Evolutionary conservation across 75 land plant genomes (phyloP).

Genomic region (Azolla pinnata): DNA sequence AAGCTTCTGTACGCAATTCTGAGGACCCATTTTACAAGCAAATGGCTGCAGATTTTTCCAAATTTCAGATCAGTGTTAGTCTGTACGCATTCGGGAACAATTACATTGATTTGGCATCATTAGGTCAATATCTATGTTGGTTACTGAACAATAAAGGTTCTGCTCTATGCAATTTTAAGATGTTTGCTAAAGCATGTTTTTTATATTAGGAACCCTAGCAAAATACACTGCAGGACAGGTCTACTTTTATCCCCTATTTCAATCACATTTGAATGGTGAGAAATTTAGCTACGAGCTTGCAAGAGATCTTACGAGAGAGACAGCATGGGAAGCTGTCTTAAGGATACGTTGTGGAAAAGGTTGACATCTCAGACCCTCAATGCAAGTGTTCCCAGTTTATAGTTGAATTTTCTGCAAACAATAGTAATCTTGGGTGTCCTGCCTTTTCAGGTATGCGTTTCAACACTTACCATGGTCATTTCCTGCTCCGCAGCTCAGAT

Average conservation of each 20-base stretch:
- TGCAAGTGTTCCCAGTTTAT: no score
- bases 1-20: constrained; percentile 53
- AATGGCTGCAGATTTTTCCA: constrained; percentile 96
- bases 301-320: constrained; percentile 90
- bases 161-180: constrained; percentile 6
- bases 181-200: neutral
- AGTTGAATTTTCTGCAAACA: no score
- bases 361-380: no score
- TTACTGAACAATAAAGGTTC: no score
- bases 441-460: constrained; percentile 62
- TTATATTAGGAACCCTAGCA: constrained; percentile 63
- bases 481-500: constrained; percentile 91
- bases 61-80: constrained; percentile 83
- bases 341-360: constrained; percentile 98
- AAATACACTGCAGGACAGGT: constrained; percentile 98
- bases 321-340: constrained; percentile 99
- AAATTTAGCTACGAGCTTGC: constrained; percentile 72
- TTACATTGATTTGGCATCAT: constrained; percentile 85
- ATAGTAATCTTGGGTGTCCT: neutral
- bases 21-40: constrained; percentile 98
- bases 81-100: constrained; percentile 76
- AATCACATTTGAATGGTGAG: constrained; percentile 45
- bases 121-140: constrained; percentile 42
- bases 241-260: constrained; percentile 73
- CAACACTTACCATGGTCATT: constrained; percentile 88